Base-by-base conservation (phyloP, 192 early-diverging fungal species). In the Chytriomyces sp. region DNA sequence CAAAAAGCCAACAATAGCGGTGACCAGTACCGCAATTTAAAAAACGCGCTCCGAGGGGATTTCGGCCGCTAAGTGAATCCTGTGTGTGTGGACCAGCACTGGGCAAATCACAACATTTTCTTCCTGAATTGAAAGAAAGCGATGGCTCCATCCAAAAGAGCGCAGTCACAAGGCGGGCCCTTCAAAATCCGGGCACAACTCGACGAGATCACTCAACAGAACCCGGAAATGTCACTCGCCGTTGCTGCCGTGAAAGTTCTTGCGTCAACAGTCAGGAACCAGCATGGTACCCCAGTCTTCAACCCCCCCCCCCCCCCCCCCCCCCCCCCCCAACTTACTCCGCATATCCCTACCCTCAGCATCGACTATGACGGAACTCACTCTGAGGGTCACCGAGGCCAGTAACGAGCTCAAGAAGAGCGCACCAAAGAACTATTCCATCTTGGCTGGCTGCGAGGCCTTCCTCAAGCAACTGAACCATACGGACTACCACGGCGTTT, bases 351-450 rank as follows among this genome's bases (percentile, higher is more conserved):
- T 5, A 20, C 1, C 1, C 23, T 13, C 23, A 47, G 45, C 28
- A 45, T 9, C 28, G 5, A 97, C 97, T 2, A 91, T 94, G 85
- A 88, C 90, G 0, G 97, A 98, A 82, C 95, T 97, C 75, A 91
- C 93, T 86, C 86, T 89, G 74, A 91, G 91, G 48, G 86, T 95
- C 45, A 86, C 88, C 59, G 82, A 82, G 13, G 91, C 92, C 11
- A 86, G 89, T 69, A 86, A 88, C 44, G 75, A 81, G 61, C 88
- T 97, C 45, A 81, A 82, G 35, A 91, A 94, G 63, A 68, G 83
- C 6, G 87, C 91, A 16, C 84, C 91, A 44, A 85, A 90, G 72
- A 91, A 92, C 57, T 94, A 95, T 73, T 91, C 95, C 1, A 86
- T 94, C 49, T 90, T 92, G 9, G 97, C 95, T 50, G 97, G 97